Conservation (phyloP, 345 rosid genomes). For the Physaria fendleri region DNA sequence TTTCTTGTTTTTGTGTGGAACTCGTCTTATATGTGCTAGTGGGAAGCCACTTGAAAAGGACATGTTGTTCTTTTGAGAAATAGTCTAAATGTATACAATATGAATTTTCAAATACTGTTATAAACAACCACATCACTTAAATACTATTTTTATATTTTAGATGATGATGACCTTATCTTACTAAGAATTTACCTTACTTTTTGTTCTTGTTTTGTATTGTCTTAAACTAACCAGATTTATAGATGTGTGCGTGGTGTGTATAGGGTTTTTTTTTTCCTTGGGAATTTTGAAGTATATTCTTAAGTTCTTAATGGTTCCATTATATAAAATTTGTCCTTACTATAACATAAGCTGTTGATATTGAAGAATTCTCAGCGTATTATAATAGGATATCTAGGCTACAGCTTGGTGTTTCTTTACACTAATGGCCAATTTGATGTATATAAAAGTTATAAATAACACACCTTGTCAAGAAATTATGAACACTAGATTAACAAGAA, state of each 20-base stretch:
- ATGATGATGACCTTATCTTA: neutral
- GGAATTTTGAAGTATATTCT: neutral
- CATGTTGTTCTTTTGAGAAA: neutral
- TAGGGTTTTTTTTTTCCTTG: too few species aligned
- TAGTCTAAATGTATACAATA: neutral
- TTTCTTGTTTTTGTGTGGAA: neutral
- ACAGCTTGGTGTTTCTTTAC: constrained; percentile 1
- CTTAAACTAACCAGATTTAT: neutral
- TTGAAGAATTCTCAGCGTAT: neutral
- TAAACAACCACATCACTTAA: constrained; percentile 4
- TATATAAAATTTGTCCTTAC: neutral
- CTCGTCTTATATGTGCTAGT: neutral
- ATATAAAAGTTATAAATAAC: neutral
- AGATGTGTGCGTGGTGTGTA: neutral
- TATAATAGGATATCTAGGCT: neutral
- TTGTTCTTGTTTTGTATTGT: neutral
- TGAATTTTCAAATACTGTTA: neutral
- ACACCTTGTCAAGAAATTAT: too few species aligned
- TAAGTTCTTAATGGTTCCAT: neutral
- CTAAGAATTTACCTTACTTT: neutral
- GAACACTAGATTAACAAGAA: too few species aligned
- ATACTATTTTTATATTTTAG: neutral
- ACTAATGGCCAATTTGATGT: neutral
- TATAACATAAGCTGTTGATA: neutral
- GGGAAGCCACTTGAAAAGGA: neutral